phyloP scores from a whole-genome alignment of 164 flowering plant genomes.

The Chimonanthus salicifolius region DNA sequence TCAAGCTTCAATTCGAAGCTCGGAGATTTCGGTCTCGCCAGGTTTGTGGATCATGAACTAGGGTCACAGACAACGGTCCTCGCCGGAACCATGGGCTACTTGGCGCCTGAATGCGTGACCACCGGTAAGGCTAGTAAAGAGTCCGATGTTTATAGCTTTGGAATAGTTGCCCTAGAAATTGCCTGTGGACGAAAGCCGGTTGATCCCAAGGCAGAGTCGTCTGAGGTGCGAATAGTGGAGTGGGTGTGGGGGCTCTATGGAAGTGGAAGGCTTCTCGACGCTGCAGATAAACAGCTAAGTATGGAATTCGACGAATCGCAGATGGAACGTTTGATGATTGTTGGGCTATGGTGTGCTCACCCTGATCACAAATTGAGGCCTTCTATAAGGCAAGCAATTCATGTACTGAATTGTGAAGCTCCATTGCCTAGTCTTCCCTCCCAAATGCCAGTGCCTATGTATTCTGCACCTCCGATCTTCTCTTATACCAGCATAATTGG shows the following conservation, averaged over 20 bases:
- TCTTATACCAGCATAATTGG: background rate
- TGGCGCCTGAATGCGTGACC: no score
- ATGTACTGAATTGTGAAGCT: constrained; percentile 8
- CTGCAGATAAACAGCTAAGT: constrained; percentile 25
- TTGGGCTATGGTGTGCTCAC: constrained; percentile 14
- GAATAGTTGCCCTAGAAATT: constrained; percentile 44
- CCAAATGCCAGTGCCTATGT: constrained; percentile 34
- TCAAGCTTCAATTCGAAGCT: constrained; percentile 45
- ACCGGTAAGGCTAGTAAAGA: no score
- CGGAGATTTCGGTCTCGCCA: constrained; percentile 56
- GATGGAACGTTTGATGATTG: background rate
- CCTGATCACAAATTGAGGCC: constrained; percentile 38
- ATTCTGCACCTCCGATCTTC: constrained; percentile 15
- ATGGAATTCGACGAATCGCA: constrained; percentile 25
- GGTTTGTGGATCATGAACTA: constrained; percentile 41
- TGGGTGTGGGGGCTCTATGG: constrained; percentile 57
- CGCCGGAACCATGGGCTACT: background rate
- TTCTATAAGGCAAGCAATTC: constrained; percentile 38
- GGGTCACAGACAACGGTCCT: constrained; percentile 44
- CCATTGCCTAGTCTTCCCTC: constrained; percentile 3
- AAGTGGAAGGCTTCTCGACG: constrained; percentile 30
- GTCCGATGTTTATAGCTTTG: constrained; percentile 44
- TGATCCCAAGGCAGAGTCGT: constrained; percentile 15
- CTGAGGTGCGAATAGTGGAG: constrained; percentile 31
- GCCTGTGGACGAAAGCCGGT: constrained; percentile 42